A percentile compares a stretch with the other conserved stretches of the same genome.
phyloP scores from a whole-genome alignment of 768 basidiomycete genomes.

The Mycena metata region DNA sequence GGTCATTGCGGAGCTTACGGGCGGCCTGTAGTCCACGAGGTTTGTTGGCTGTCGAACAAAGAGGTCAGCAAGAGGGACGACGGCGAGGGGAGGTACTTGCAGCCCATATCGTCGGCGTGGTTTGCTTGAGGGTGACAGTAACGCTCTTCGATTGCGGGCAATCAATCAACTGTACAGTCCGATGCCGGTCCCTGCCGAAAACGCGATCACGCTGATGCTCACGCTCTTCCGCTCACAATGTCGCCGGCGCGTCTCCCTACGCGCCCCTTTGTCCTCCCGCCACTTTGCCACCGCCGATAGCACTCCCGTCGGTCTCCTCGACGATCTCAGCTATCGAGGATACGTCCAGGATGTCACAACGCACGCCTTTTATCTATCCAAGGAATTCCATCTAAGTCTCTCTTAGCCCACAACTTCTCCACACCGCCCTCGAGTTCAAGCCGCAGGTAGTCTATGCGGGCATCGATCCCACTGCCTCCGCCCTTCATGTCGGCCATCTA shows the following conservation, averaged over 20 bases:
- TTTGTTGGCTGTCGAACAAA: slow-evolving; percentile 85
- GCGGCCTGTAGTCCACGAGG: slow-evolving; percentile 99
- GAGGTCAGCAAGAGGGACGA: slow-evolving; percentile 30
- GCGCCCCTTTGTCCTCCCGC: not conserved
- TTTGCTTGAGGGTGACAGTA: no score
- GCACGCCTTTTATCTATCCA: slow-evolving; percentile 40
- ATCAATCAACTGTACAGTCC: not conserved
- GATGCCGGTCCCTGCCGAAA: not conserved
- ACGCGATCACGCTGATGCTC: slow-evolving; percentile 11
- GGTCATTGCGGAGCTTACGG: slow-evolving; percentile 95
- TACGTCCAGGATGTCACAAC: slow-evolving; percentile 64
- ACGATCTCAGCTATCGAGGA: slow-evolving; percentile 60
- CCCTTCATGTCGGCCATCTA: slow-evolving; percentile 95
- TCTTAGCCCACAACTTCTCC: slow-evolving; percentile 58
- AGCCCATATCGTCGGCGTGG: slow-evolving; percentile 78
- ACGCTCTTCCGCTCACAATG: not conserved
- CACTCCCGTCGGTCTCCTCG: slow-evolving; percentile 47
- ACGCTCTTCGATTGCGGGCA: not conserved
- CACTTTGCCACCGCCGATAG: slow-evolving; percentile 3
- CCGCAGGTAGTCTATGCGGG: slow-evolving; percentile 84
- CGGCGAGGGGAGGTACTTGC: slow-evolving; percentile 65
- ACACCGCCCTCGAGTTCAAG: slow-evolving; percentile 50
- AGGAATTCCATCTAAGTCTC: slow-evolving; percentile 8
- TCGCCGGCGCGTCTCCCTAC: not conserved
- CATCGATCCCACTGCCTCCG: slow-evolving; percentile 91